Base-by-base conservation (phyloP, 2,329 filamentous ascomycete genomes). In the Canariomyces notabilis region DNA sequence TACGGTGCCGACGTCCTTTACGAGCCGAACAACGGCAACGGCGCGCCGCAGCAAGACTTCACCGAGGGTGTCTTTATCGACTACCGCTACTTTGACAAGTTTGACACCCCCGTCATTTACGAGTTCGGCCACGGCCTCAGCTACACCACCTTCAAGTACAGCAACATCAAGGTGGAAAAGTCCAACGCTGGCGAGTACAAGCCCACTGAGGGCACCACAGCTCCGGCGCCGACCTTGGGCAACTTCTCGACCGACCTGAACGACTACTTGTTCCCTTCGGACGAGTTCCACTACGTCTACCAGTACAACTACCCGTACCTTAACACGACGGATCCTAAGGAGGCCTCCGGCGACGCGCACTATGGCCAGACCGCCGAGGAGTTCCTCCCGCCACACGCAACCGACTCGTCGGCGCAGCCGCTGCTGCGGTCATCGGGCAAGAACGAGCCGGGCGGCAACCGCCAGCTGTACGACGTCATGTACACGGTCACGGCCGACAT, bases 91-190 rank as follows among this genome's bases (percentile, higher is more conserved):
- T 87, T 93, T 42, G 88, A 94, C 67, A 73, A 75, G 58, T 64
- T 65, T n/a, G 68, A 79, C 55, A 74, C 79, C 44, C 77, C 79
- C 1, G 86, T 87, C 1, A 78, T 87, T 52, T 93, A 83, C 65
- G 87, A 90, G 60, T 94, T 93, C 57, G 88, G 88, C 6, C 86
- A 77, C 58, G 89, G 89, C 46, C 71, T 94, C 11, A 86, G 80
- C 3, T 94, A 93, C 73, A 89, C 87, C 1, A 87, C 76, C 2
- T 91, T 94, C 60, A 65, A 77, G 44, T 89, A 89, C 69, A 80
- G 83, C n/a, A 72, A 86, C 61, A 67, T 93, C 26, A 64, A 72
- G 22, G 68, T 89, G 26, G 57, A 69, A 53, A 75, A 76, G 56
- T 65, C 67, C 38, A 57, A 69, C n/a, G 72, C 71, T 1, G 63